Evolutionary conservation across 2,329 filamentous ascomycete genomes (phyloP).

Genomic region (Juglanconis oblonga): DNA sequence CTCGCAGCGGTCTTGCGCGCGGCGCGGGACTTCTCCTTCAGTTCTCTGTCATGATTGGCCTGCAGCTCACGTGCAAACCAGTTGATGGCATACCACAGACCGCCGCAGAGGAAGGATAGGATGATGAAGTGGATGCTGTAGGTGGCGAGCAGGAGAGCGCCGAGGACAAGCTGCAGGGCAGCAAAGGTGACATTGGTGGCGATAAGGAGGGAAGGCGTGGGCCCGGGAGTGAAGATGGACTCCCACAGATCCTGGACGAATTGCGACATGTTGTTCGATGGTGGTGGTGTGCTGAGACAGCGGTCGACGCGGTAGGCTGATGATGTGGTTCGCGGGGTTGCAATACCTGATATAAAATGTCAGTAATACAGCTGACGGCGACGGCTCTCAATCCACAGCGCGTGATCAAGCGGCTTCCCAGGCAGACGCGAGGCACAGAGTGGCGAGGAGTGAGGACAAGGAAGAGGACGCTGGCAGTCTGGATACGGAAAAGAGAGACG

Average conservation of each 20-base stretch:
- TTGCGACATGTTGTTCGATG: slow-evolving; percentile 45
- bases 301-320: neutral
- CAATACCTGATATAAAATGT: neutral
- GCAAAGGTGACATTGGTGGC: slow-evolving; percentile 91
- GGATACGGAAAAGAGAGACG: neutral
- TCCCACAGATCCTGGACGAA: slow-evolving; percentile 79
- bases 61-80: slow-evolving; percentile 80
- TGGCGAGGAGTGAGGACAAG: neutral
- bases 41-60: slow-evolving; percentile 41
- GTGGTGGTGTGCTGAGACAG: neutral
- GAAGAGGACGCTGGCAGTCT: neutral
- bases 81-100: slow-evolving; percentile 92
- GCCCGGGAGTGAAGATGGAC: slow-evolving; percentile 89
- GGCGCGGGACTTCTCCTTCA: slow-evolving; percentile 38
- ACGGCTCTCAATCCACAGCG: neutral
- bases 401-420: neutral
- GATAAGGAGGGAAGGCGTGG: slow-evolving; percentile 81
- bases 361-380: neutral
- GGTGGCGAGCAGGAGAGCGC: slow-evolving; percentile 73
- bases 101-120: slow-evolving; percentile 73
- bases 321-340: neutral
- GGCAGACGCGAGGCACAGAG: neutral
- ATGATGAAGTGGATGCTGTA: slow-evolving; percentile 86
- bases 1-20: slow-evolving; percentile 34
- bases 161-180: slow-evolving; percentile 75